These are phyloP conservation scores for Kuraishia cidri DNA, from an alignment of 805 yeast species.

Conservation along the genomic window DNA sequence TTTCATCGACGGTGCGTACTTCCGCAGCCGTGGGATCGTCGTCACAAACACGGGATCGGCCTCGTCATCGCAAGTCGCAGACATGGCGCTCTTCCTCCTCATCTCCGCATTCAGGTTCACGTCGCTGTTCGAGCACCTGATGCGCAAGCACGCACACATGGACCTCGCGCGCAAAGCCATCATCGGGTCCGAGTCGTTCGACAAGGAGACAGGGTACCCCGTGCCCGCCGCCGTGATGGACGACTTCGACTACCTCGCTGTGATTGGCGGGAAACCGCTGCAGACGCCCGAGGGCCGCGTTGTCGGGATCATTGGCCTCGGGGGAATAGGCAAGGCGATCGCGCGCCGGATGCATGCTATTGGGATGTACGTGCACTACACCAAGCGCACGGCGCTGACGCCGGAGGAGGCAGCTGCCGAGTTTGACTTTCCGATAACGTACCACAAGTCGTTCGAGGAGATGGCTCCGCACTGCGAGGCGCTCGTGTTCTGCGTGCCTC, in stretches of 20 bases:
- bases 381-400: constrained; percentile 33
- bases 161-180: constrained; percentile 23
- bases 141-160: constrained; percentile 27
- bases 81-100: constrained; percentile 48
- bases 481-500: constrained; percentile 50
- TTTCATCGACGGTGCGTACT: constrained; percentile 30
- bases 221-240: constrained; percentile 14
- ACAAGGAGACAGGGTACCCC: constrained; percentile 21
- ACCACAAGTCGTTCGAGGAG: constrained; percentile 23
- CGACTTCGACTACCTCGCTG: constrained; percentile 28
- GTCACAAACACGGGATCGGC: constrained; percentile 20
- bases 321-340: constrained; percentile 48
- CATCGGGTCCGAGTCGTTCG: constrained; percentile 19
- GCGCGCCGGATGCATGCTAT: constrained; percentile 38
- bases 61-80: constrained; percentile 59
- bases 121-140: constrained; percentile 21
- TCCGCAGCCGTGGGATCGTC: constrained; percentile 26
- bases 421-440: constrained; percentile 25
- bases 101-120: constrained; percentile 46
- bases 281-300: constrained; percentile 39
- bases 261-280: constrained; percentile 25
- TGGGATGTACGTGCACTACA: constrained; percentile 52
- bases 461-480: constrained; percentile 34
- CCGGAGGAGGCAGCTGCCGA: constrained; percentile 13
- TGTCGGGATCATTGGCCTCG: constrained; percentile 52